Percentiles rank a stretch among this genome's conserved stretches.
Evolutionary conservation across 2,329 filamentous ascomycete genomes (phyloP).

Genomic region (Colletotrichum lupini): DNA sequence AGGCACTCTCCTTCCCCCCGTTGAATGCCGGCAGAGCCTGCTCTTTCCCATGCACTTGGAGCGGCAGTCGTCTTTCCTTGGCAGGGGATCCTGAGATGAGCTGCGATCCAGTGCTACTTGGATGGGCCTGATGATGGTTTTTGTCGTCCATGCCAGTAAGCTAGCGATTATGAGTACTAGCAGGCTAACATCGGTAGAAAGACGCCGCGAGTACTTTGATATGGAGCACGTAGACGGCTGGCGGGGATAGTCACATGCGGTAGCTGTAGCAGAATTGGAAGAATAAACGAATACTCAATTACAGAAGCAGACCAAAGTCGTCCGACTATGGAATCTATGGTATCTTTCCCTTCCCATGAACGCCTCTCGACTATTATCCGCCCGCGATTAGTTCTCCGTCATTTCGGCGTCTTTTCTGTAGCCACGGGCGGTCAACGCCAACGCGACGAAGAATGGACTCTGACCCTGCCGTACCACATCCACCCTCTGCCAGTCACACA

Average conservation of each 20-base stretch:
- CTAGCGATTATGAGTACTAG: no score
- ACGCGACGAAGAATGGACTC: not conserved
- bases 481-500: not conserved
- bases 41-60: not conserved
- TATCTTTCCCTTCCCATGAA: not conserved
- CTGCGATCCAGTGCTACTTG: no score
- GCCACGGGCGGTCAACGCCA: no score
- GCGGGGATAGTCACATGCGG: not conserved
- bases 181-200: not conserved
- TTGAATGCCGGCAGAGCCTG: not conserved
- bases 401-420: not conserved
- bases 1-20: not conserved
- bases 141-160: not conserved
- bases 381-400: not conserved
- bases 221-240: not conserved
- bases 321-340: not conserved
- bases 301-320: not conserved
- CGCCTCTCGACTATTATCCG: not conserved
- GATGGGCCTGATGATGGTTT: not conserved
- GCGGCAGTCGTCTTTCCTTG: not conserved
- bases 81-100: not conserved
- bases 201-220: not conserved
- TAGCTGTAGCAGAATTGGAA: not conserved
- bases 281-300: not conserved
- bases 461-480: not conserved